Conservation (phyloP, 495 filamentous ascomycete species). For the Penicillium alfredii region DNA sequence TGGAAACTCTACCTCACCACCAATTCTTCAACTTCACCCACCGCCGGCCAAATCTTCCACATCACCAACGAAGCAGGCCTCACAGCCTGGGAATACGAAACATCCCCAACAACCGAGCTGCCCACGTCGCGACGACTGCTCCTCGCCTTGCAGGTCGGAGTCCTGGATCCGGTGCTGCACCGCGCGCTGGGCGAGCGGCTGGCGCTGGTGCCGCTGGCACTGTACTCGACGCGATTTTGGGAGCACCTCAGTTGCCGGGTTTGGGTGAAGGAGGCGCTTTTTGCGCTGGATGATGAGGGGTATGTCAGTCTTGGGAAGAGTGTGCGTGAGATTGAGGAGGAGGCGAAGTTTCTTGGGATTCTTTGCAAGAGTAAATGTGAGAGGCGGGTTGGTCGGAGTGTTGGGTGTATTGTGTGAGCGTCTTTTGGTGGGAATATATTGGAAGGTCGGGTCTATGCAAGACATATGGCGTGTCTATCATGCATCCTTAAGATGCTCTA, state of each 20-base stretch:
- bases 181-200: slow-evolving; percentile 13
- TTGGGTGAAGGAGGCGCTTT: slow-evolving; percentile 25
- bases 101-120: slow-evolving; percentile 4
- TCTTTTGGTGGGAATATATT: too few relatives aligned
- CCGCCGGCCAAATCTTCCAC: slow-evolving; percentile 10
- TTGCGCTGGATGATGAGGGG: slow-evolving; percentile 22
- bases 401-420: slow-evolving; percentile 2
- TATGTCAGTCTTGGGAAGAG: slow-evolving; percentile 14
- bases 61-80: slow-evolving; percentile 12
- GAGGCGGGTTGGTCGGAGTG: slow-evolving; percentile 6
- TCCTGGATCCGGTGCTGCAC: slow-evolving; percentile 17
- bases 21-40: slow-evolving; percentile 4
- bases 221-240: slow-evolving; percentile 16
- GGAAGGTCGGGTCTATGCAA: too few relatives aligned
- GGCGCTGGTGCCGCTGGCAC: slow-evolving; percentile 9
- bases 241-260: slow-evolving; percentile 18
- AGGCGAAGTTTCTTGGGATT: slow-evolving; percentile 16
- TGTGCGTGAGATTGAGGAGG: slow-evolving; percentile 16
- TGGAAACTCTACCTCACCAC: slow-evolving; percentile 22
- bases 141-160: slow-evolving; percentile 17
- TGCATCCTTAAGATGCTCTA: too few relatives aligned
- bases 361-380: slow-evolving; percentile 10
- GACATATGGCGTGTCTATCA: too few relatives aligned
- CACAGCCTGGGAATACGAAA: slow-evolving; percentile 13
- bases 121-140: slow-evolving; percentile 4